phyloP scores from a whole-genome alignment of 345 rosid genomes.

The Capsella bursapastoris region DNA sequence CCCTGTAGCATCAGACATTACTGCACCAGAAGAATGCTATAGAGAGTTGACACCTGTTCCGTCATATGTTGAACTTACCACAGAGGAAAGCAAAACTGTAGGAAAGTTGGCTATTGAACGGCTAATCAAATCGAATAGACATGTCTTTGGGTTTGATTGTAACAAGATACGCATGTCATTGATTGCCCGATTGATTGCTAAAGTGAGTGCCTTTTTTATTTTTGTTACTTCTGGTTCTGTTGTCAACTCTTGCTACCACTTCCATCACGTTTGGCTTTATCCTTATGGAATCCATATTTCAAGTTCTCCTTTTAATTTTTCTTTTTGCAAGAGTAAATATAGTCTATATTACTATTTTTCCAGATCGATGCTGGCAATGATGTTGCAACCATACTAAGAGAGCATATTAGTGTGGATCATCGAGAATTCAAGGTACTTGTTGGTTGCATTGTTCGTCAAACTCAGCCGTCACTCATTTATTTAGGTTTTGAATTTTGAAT shows the following conservation, averaged over 20 bases:
- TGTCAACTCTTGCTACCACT: slow-evolving; percentile 18
- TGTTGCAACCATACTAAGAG: slow-evolving; percentile 63
- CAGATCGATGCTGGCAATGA: slow-evolving; percentile 85
- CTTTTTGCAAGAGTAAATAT: slow-evolving; percentile 1
- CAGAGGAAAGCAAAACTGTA: slow-evolving; percentile 57
- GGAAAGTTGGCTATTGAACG: slow-evolving; percentile 69
- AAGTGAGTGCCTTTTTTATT: slow-evolving; percentile 54
- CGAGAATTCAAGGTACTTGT: slow-evolving; percentile 74
- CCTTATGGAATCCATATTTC: slow-evolving; percentile 13
- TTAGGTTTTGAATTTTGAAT: slow-evolving; percentile 15
- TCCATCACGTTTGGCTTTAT: slow-evolving; percentile 22
- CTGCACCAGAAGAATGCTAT: slow-evolving; percentile 66
- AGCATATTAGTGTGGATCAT: slow-evolving; percentile 71
- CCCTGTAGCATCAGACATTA: slow-evolving; percentile 49
- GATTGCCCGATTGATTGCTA: slow-evolving; percentile 84
- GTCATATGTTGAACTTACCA: slow-evolving; percentile 68
- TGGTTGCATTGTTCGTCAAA: slow-evolving; percentile 28
- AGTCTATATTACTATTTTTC: slow-evolving; percentile 34
- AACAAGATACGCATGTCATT: slow-evolving; percentile 63
- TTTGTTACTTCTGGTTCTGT: slow-evolving; percentile 29
- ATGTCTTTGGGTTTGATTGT: slow-evolving; percentile 56
- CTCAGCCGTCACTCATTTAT: slow-evolving; percentile 16
- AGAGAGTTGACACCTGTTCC: slow-evolving; percentile 74
- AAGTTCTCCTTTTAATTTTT: slow-evolving; percentile 11
- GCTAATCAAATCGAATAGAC: slow-evolving; percentile 73